A percentile compares a stretch with the other conserved stretches of the same genome.
These are phyloP conservation scores for Dillenia suffruticosa DNA, from an alignment of 164 flowering plant genomes.

Conservation along the genomic window DNA sequence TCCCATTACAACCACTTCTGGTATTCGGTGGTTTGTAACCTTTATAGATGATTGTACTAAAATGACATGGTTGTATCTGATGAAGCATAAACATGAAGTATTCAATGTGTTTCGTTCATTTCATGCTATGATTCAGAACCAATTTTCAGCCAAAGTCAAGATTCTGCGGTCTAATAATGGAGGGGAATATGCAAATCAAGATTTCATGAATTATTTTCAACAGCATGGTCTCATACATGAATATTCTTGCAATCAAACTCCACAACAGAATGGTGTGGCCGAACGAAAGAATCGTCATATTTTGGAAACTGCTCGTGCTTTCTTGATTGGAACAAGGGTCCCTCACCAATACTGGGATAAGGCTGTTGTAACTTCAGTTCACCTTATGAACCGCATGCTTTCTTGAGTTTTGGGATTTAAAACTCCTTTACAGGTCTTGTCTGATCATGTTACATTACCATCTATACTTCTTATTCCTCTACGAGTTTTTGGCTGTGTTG, in stretches of 20 bases:
- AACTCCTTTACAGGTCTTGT: neutral
- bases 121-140: neutral
- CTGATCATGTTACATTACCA: neutral
- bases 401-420: neutral
- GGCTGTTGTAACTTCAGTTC: neutral
- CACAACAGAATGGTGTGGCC: neutral
- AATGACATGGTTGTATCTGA: neutral
- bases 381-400: neutral
- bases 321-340: neutral
- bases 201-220: neutral
- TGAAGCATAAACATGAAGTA: slow-evolving; percentile 1
- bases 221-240: neutral
- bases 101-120: neutral
- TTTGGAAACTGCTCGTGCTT: neutral
- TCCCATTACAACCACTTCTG: neutral
- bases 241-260: neutral
- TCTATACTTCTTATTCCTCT: neutral
- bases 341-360: neutral
- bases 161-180: neutral
- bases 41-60: neutral
- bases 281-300: neutral
- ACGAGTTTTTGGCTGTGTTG: neutral
- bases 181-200: neutral
- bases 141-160: neutral
- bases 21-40: neutral